Percentiles rank a stretch among this genome's conserved stretches.
Evolutionary conservation across 2,329 filamentous ascomycete species (phyloP).

Genomic region (Paramyrothecium sp.): DNA sequence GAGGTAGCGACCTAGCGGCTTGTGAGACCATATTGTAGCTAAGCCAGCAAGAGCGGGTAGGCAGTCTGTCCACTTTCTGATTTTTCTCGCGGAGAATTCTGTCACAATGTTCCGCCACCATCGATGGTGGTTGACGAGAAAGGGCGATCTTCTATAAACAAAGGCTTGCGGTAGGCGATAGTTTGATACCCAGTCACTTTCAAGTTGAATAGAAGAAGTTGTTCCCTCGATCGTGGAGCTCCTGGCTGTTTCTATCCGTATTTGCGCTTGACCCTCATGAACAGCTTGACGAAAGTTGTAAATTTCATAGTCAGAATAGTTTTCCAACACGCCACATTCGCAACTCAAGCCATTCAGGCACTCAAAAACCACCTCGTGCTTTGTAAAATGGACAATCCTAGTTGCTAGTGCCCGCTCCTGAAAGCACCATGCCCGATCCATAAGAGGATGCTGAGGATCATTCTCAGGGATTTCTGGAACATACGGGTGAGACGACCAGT

Average conservation of each 20-base stretch:
- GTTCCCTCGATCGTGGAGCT: background rate
- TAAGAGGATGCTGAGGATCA: conserved; percentile 12
- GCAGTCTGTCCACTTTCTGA: conserved; percentile 16
- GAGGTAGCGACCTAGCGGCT: conserved; percentile 16
- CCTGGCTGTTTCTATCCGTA: background rate
- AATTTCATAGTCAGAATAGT: conserved; percentile 10
- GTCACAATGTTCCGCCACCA: conserved; percentile 20
- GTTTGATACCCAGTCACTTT: background rate
- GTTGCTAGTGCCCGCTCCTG: conserved; percentile 26
- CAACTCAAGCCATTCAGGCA: conserved; percentile 18
- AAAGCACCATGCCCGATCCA: conserved; percentile 24
- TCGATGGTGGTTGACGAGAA: conserved; percentile 11
- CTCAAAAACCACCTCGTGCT: conserved; percentile 21
- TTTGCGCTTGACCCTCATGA: conserved; percentile 9
- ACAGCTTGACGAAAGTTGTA: conserved; percentile 8
- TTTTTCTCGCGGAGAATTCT: conserved; percentile 17
- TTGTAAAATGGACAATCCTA: conserved; percentile 24
- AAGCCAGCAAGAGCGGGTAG: conserved; percentile 21
- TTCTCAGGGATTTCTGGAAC: conserved; percentile 9
- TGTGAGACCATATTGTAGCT: conserved; percentile 14
- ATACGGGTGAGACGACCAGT: conserved; percentile 5
- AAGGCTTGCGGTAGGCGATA: background rate
- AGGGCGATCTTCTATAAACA: background rate
- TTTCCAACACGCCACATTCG: conserved; percentile 18
- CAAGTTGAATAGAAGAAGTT: background rate